A percentile compares a stretch with the other conserved stretches of the same genome.
Conservation (phyloP, 139 green algal species). For the Tetraselmis striata region DNA sequence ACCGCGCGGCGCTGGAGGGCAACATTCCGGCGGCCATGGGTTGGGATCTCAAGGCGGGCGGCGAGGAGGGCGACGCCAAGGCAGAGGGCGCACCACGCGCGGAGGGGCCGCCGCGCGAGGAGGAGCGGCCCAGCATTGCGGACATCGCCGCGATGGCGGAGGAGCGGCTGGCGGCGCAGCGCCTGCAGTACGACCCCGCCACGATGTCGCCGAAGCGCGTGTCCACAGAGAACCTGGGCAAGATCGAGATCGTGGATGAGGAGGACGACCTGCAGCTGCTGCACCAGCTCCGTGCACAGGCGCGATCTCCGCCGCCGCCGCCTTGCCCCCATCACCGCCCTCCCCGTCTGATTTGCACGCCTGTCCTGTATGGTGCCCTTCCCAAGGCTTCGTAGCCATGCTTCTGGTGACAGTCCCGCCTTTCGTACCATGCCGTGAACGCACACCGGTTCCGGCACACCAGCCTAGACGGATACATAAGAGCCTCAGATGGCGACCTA, state of each 20-base stretch:
- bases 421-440: no score
- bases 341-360: no score
- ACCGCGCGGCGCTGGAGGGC: constrained; percentile 12
- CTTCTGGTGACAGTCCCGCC: no score
- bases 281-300: background rate
- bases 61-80: constrained; percentile 26
- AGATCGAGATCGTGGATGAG: constrained; percentile 1
- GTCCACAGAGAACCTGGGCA: background rate
- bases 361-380: no score
- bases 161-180: constrained; percentile 4
- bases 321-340: no score
- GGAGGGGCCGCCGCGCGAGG: constrained; percentile 3
- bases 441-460: no score
- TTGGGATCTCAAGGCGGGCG: constrained; percentile 8
- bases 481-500: no score
- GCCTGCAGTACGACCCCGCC: constrained; percentile 8
- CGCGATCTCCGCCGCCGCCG: no score
- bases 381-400: no score
- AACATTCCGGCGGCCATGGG: constrained; percentile 28
- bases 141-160: constrained; percentile 20
- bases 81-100: constrained; percentile 27
- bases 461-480: no score
- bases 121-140: constrained; percentile 9
- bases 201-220: constrained; percentile 4
- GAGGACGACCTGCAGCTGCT: constrained; percentile 4